Evolutionary conservation across 225 moss, liverwort and hornwort species (phyloP).

Genomic region (Lunularia cruciata): DNA sequence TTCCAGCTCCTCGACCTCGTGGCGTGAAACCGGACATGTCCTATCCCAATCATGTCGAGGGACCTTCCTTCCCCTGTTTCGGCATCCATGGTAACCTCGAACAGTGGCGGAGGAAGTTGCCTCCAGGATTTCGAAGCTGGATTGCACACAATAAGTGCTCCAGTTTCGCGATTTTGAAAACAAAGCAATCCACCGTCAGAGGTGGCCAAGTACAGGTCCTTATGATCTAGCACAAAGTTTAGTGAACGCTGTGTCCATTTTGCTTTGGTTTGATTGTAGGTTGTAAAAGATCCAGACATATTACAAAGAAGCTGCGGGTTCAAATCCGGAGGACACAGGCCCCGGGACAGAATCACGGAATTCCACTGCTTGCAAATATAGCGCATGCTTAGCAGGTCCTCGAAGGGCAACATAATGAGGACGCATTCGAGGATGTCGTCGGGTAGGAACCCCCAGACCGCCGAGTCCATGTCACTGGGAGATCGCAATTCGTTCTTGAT

Average conservation of each 20-base stretch:
- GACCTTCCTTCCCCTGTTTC: slow-evolving; percentile 16
- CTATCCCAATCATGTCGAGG: slow-evolving; percentile 9
- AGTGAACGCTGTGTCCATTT: slow-evolving; percentile 27
- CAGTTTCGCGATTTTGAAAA: slow-evolving; percentile 18
- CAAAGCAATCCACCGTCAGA: slow-evolving; percentile 28
- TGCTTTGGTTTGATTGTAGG: slow-evolving; percentile 22
- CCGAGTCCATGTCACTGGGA: background rate
- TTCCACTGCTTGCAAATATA: slow-evolving; percentile 26
- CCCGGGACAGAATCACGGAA: slow-evolving; percentile 18
- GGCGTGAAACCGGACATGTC: slow-evolving; percentile 23
- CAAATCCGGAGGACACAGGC: slow-evolving; percentile 5
- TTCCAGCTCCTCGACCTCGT: slow-evolving; percentile 24
- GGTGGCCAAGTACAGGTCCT: slow-evolving; percentile 23
- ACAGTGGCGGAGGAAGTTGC: slow-evolving; percentile 8
- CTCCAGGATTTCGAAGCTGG: slow-evolving; percentile 16
- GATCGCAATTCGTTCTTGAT: background rate
- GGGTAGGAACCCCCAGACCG: slow-evolving; percentile 7
- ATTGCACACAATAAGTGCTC: slow-evolving; percentile 22
- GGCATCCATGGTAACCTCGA: slow-evolving; percentile 13
- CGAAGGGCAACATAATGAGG: slow-evolving; percentile 15
- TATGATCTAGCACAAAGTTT: slow-evolving; percentile 3
- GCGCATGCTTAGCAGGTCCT: slow-evolving; percentile 11
- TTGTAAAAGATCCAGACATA: slow-evolving; percentile 16
- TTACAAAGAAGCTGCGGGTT: slow-evolving; percentile 26
- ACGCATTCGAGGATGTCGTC: slow-evolving; percentile 23